Evolutionary conservation across 805 yeast genomes (phyloP).

Genomic region (Trichomonascus vanleenenianus): DNA sequence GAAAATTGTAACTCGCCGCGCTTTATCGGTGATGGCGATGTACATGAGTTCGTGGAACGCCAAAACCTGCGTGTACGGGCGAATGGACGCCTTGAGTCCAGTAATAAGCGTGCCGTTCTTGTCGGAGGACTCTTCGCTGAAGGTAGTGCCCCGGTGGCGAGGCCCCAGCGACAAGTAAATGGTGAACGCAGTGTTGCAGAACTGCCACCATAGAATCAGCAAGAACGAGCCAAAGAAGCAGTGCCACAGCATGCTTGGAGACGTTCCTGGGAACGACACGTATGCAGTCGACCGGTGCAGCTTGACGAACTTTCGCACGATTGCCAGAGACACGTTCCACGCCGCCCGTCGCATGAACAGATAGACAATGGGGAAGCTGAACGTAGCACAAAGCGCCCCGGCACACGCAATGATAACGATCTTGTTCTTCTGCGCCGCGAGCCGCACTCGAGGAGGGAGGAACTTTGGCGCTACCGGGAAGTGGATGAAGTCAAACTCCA

Average conservation of each 20-base stretch:
- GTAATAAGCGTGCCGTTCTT: constrained; percentile 32
- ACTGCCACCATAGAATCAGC: constrained; percentile 20
- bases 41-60: constrained; percentile 33
- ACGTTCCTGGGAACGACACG: constrained; percentile 12
- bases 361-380: constrained; percentile 15
- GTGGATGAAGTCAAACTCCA: constrained; percentile 2
- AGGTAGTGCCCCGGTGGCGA: constrained; percentile 22
- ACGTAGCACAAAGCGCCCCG: constrained; percentile 6
- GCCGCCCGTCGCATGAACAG: constrained; percentile 9
- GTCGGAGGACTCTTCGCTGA: constrained; percentile 24
- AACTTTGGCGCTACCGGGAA: background rate
- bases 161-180: constrained; percentile 33
- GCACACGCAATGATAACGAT: constrained; percentile 2
- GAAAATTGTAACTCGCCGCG: constrained; percentile 29
- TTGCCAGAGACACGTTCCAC: constrained; percentile 12
- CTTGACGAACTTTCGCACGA: constrained; percentile 9
- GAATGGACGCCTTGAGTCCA: constrained; percentile 25
- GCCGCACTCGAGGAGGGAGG: constrained; percentile 3
- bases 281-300: constrained; percentile 14
- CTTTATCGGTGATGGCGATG: constrained; percentile 23
- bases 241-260: constrained; percentile 8
- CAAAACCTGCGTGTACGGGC: constrained; percentile 23
- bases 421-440: constrained; percentile 4
- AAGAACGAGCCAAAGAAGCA: constrained; percentile 13
- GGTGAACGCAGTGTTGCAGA: constrained; percentile 22